Evolutionary conservation across 2,329 filamentous ascomycete species (phyloP), one percentile per base, ranked within the genome.

Genomic region (Ophiocordyceps camponoti-saundersi): DNA sequence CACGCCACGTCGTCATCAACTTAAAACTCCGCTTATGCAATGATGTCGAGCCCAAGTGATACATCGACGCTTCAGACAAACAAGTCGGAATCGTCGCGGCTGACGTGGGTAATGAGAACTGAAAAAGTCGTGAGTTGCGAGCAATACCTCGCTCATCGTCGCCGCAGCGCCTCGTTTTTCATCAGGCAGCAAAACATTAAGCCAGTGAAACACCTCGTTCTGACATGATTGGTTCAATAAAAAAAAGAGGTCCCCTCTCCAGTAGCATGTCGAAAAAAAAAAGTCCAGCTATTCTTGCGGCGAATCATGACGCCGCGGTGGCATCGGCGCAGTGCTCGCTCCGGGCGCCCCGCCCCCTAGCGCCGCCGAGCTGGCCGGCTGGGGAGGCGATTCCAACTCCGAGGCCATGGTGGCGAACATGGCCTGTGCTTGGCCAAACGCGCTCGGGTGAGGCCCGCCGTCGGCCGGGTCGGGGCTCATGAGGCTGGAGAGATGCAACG

Each of bases 241-340:
- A 12, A n/a, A n/a, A n/a, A n/a, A n/a, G n/a, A n/a, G n/a, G n/a
- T n/a, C 11, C 30, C 30, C 30, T 12, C 13, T 13, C 30, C 30
- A 15, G 10, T 12, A 15, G 11, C 10, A 15, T 13, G 30, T 32
- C 30, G 3, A 12, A 15, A 6, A 30, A 30, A 6, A 6, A 6
- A 6, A 30, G 29, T 16, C 23, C 32, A 44, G 34, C 29, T 34
- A 47, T 40, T 47, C 45, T 23, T 43, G 16, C 26, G 43, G n/a
- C 16, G 39, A 12, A 15, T 50, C 48, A 18, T 36, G 45, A 12
- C 21, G 45, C 48, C 55, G 52, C 45, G 56, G 58, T 46, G 65
- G 61, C 48, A 65, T 59, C 3, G 59, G 57, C 13, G 62, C 63
- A 6, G 62, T 64, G 53, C 63, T 65, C 32, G 63, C 61, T n/a